Evolutionary conservation across 1,284 basidiomycete genomes (phyloP), one percentile per base, ranked within the genome.

Genomic region (Boletus hoseneyae): DNA sequence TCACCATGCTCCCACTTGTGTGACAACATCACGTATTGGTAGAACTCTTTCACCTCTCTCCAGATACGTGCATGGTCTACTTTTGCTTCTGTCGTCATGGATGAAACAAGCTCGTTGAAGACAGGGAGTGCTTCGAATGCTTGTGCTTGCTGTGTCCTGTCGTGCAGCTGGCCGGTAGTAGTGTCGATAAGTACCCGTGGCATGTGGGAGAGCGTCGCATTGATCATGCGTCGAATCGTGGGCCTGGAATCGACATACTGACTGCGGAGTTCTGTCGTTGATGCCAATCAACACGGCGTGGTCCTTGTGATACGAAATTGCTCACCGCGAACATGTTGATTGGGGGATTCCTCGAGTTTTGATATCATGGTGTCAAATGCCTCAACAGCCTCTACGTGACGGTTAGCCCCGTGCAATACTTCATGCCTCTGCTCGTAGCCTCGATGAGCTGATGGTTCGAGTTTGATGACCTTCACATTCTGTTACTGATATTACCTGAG

Each of bases 1-100:
- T 59, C 50, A 1, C 21, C 19, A 1, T 8, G 16, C 8, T 55
- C 23, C 55, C 57, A 57, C 19, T n/a, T 38, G 13, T 56, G 57
- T 0, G 57, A 58, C 10, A 56, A 13, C 57, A 61, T 58, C 4
- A 37, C 36, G 11, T 37, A 37, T 37, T 18, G 9, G 19, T 37
- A 37, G 36, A 37, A 37, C 36, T 37, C 19, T 37, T 5, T 18
- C 19, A 37, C 18, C 12, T 37, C 36, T 21, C 4, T 21, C 19
- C 11, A 21, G 12, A 37, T 19, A 13, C 36, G 36, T 6, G 19
- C 18, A 21, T 21, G 4, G 15, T 37, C 36, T 21, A 37, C 18
- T 3, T 21, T 7, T 12, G 18, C 11, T 11, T 21, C 19, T 21
- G 18, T 37, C 36, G 36, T 37, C 36, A 19, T 37, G 3, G 29